Evolutionary conservation across 768 basidiomycete species (phyloP).

Genomic region (Termitomyces sp.): DNA sequence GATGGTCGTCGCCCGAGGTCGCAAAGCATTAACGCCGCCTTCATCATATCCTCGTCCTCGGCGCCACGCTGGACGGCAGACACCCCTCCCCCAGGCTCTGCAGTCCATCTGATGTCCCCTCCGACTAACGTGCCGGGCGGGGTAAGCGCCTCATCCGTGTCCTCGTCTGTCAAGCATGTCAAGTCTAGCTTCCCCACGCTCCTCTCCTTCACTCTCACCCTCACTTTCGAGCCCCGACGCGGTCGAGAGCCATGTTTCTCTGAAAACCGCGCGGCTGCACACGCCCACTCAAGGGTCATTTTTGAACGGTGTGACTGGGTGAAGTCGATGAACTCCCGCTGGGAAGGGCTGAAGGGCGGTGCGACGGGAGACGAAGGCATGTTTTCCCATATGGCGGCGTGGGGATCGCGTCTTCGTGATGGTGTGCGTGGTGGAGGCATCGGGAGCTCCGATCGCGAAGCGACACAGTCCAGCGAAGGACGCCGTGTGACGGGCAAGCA

Average conservation of each 20-base stretch:
- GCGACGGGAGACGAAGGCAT: slow-evolving; percentile 66
- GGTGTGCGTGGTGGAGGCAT: slow-evolving; percentile 38
- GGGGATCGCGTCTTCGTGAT: slow-evolving; percentile 32
- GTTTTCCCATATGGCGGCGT: slow-evolving; percentile 45
- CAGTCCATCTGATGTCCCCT: slow-evolving; percentile 37
- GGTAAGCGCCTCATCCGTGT: slow-evolving; percentile 63
- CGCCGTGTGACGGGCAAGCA: slow-evolving; percentile 26
- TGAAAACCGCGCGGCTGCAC: slow-evolving; percentile 54
- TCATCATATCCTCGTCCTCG: slow-evolving; percentile 67
- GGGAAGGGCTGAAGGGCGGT: slow-evolving; percentile 49
- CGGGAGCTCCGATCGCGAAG: slow-evolving; percentile 50
- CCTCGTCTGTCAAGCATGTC: slow-evolving; percentile 60
- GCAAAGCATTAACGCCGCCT: slow-evolving; percentile 65
- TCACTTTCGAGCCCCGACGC: slow-evolving; percentile 7
- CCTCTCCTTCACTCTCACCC: slow-evolving; percentile 18
- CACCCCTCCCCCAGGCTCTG: slow-evolving; percentile 18
- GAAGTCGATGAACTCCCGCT: slow-evolving; percentile 45
- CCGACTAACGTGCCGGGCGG: slow-evolving; percentile 52
- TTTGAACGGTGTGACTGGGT: slow-evolving; percentile 44
- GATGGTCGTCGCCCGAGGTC: slow-evolving; percentile 40
- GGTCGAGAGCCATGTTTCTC: slow-evolving; percentile 34
- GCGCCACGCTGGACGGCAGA: slow-evolving; percentile 20
- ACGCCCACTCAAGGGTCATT: slow-evolving; percentile 71
- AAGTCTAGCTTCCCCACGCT: slow-evolving; percentile 29
- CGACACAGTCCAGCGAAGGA: slow-evolving; percentile 58